Percentiles rank a stretch among this genome's conserved stretches.
These are phyloP conservation scores for Calonectria pauciramosa DNA, from an alignment of 2,329 filamentous ascomycete species.

Conservation along the genomic window DNA sequence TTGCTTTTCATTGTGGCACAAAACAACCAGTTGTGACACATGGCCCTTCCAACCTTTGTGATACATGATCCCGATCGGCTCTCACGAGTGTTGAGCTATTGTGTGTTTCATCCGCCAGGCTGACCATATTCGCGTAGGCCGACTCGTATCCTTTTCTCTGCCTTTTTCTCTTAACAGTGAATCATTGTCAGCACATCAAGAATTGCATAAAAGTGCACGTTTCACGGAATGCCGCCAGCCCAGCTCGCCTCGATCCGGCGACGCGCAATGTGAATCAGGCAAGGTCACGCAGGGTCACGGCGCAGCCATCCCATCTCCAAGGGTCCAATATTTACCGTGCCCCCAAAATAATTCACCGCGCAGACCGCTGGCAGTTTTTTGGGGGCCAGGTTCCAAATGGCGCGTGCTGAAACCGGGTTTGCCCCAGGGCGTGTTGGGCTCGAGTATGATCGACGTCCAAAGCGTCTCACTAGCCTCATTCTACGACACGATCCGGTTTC, in stretches of 20 bases:
- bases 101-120: neutral
- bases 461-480: conserved; percentile 41
- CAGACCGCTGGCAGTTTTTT: neutral
- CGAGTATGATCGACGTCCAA: conserved; percentile 34
- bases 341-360: no score
- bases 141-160: neutral
- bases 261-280: neutral
- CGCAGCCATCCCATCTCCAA: neutral
- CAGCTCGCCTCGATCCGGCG: neutral
- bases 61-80: neutral
- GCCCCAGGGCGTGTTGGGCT: conserved; percentile 10
- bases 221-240: neutral
- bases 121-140: neutral
- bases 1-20: neutral
- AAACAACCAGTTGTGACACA: neutral
- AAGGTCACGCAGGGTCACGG: neutral
- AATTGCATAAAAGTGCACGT: neutral
- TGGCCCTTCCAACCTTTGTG: neutral
- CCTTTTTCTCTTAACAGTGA: neutral
- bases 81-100: neutral
- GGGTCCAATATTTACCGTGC: neutral
- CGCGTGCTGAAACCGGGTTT: conserved; percentile 24
- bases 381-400: neutral
- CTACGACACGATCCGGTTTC: conserved; percentile 42
- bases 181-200: neutral